phyloP scores from a whole-genome alignment of 1,139 yeast species.

The Candida tropicalis region DNA sequence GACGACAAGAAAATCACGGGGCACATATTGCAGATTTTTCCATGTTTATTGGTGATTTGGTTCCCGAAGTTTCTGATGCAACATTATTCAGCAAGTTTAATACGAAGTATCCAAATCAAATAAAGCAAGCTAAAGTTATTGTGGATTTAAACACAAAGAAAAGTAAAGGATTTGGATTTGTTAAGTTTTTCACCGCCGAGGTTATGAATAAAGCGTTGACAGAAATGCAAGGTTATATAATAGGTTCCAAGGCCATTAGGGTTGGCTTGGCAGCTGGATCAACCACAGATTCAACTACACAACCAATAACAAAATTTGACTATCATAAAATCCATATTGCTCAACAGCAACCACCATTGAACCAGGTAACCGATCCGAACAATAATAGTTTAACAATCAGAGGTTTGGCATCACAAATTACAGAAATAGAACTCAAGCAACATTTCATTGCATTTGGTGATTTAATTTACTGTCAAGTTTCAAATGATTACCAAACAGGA shows the following conservation, averaged over 20 bases:
- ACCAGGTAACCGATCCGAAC: constrained; percentile 36
- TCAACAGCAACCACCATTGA: constrained; percentile 39
- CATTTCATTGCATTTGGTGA: constrained; percentile 41
- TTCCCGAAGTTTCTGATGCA: constrained; percentile 75
- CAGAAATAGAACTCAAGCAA: constrained; percentile 31
- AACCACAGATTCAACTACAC: constrained; percentile 13
- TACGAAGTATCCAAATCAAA: constrained; percentile 63
- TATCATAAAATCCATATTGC: constrained; percentile 15
- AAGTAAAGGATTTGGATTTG: constrained; percentile 90
- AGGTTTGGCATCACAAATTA: constrained; percentile 33
- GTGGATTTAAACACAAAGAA: constrained; percentile 73
- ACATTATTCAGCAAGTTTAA: constrained; percentile 70
- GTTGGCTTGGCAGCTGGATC: constrained; percentile 46
- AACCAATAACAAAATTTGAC: constrained; percentile 11
- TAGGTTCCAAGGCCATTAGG: constrained; percentile 76
- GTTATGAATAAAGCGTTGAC: constrained; percentile 74
- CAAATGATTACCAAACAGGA: constrained; percentile 26
- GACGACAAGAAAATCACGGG: constrained; percentile 27
- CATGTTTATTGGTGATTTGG: constrained; percentile 79
- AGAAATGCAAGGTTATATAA: constrained; percentile 80
- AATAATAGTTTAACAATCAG: constrained; percentile 35
- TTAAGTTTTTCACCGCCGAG: constrained; percentile 73
- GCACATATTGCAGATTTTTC: constrained; percentile 12
- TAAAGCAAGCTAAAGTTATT: constrained; percentile 87
- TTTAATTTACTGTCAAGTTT: constrained; percentile 27